These are phyloP conservation scores for Carex cristatella DNA, from an alignment of 176 grass and related monocot genomes.

Conservation along the genomic window DNA sequence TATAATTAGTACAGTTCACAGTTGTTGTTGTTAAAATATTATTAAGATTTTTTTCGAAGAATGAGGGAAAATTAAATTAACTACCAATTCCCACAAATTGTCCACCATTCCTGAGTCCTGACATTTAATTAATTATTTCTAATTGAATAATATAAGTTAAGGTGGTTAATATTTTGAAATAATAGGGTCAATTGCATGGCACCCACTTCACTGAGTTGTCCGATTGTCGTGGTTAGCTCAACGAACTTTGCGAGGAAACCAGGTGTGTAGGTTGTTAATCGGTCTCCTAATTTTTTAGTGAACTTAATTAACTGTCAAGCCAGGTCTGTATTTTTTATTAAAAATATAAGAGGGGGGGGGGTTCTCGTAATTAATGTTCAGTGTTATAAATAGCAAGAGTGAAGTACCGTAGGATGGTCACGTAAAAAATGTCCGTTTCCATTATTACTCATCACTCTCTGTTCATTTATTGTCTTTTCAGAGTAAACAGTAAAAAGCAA, in stretches of 20 bases:
- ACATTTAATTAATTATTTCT: not conserved
- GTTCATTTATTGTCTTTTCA: constrained; percentile 26
- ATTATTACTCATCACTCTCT: constrained; percentile 11
- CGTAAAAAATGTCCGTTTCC: constrained; percentile 20
- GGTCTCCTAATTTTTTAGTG: constrained; percentile 21
- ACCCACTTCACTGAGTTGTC: constrained; percentile 19
- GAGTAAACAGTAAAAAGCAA: constrained; percentile 10
- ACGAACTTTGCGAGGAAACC: constrained; percentile 2
- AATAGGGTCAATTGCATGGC: constrained; percentile 17
- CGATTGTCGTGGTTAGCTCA: constrained; percentile 23
- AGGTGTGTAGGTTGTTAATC: constrained; percentile 14
- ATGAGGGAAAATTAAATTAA: not conserved
- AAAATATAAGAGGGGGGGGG: not conserved
- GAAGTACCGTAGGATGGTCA: constrained; percentile 23
- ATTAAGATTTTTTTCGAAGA: constrained; percentile 16
- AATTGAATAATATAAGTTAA: not conserved
- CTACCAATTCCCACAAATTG: not conserved
- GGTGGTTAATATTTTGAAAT: constrained; percentile 6
- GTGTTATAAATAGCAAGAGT: constrained; percentile 3
- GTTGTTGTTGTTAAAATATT: not conserved
- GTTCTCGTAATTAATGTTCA: not conserved
- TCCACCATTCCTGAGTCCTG: not conserved
- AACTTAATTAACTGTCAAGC: constrained; percentile 18
- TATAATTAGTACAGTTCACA: not conserved
- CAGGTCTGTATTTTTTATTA: not conserved